A percentile compares a stretch with the other conserved stretches of the same genome.
Evolutionary conservation across 805 yeast species (phyloP).

Genomic region (Isabelozyma pseudorhagii): DNA sequence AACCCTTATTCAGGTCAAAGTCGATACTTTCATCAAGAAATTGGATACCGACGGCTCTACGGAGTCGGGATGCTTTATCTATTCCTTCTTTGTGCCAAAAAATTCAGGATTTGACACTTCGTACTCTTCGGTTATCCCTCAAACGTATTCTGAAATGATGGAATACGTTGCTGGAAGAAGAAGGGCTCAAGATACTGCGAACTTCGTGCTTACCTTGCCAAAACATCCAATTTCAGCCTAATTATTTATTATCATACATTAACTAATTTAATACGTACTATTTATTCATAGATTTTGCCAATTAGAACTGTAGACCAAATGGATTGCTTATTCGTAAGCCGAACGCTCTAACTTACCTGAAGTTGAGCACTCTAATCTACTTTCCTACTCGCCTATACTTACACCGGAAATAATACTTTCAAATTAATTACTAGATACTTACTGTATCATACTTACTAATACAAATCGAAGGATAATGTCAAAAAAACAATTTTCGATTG

Average conservation of each 20-base stretch:
- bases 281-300: not conserved
- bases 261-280: not conserved
- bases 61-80: conserved; percentile 84
- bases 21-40: conserved; percentile 73
- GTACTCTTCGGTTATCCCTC: conserved; percentile 78
- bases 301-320: too few relatives aligned
- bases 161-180: conserved; percentile 86
- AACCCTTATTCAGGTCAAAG: conserved; percentile 84
- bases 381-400: too few relatives aligned
- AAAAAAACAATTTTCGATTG: not conserved
- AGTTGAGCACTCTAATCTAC: too few relatives aligned
- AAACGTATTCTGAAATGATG: conserved; percentile 90
- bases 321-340: too few relatives aligned
- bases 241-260: not conserved
- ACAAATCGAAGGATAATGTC: not conserved
- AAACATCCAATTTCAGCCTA: conserved; percentile 1
- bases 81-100: conserved; percentile 81
- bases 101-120: conserved; percentile 49
- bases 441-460: not conserved
- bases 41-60: conserved; percentile 58
- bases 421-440: not conserved
- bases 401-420: not conserved
- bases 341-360: too few relatives aligned
- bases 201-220: conserved; percentile 46
- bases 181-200: conserved; percentile 80